Percentiles rank a stretch among this genome's conserved stretches.
Evolutionary conservation across 495 filamentous ascomycete genomes (phyloP).

Genomic region (Neurospora sp.): DNA sequence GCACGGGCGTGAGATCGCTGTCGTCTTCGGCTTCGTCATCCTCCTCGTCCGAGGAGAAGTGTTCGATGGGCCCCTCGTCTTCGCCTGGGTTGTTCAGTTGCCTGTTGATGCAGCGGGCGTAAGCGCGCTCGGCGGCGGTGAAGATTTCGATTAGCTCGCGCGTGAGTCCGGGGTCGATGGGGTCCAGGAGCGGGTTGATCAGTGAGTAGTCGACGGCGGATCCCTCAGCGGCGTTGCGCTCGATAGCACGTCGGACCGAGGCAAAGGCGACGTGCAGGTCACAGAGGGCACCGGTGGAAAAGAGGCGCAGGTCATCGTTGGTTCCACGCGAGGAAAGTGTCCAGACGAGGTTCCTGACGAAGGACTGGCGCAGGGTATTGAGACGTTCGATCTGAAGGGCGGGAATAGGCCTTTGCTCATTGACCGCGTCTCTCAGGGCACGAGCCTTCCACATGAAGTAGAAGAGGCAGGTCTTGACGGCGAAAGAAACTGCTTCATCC

Average conservation of each 20-base stretch:
- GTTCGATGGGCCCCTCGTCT: slow-evolving; percentile 54
- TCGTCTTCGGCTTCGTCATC: slow-evolving; percentile 51
- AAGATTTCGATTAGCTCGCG: slow-evolving; percentile 66
- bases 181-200: slow-evolving; percentile 52
- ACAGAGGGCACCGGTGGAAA: slow-evolving; percentile 63
- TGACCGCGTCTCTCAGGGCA: slow-evolving; percentile 30
- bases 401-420: slow-evolving; percentile 32
- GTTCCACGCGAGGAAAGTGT: slow-evolving; percentile 54
- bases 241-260: slow-evolving; percentile 46
- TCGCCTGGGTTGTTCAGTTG: slow-evolving; percentile 55
- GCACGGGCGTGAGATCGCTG: slow-evolving; percentile 41
- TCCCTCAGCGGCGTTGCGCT: slow-evolving; percentile 7
- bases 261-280: slow-evolving; percentile 75
- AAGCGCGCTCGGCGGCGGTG: slow-evolving; percentile 59
- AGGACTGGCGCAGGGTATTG: slow-evolving; percentile 45
- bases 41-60: slow-evolving; percentile 38
- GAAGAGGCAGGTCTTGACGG: slow-evolving; percentile 63
- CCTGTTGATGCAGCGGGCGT: slow-evolving; percentile 57
- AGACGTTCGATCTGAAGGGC: slow-evolving; percentile 46
- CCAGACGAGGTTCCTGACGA: slow-evolving; percentile 49
- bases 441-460: slow-evolving; percentile 95
- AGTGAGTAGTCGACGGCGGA: slow-evolving; percentile 33
- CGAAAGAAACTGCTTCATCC: slow-evolving; percentile 61
- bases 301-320: slow-evolving; percentile 66
- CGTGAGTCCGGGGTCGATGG: slow-evolving; percentile 45